Percentiles rank a stretch among this genome's conserved stretches.
These are phyloP conservation scores for Psilocybe cubensis DNA, from an alignment of 768 basidiomycete species.

Conservation along the genomic window DNA sequence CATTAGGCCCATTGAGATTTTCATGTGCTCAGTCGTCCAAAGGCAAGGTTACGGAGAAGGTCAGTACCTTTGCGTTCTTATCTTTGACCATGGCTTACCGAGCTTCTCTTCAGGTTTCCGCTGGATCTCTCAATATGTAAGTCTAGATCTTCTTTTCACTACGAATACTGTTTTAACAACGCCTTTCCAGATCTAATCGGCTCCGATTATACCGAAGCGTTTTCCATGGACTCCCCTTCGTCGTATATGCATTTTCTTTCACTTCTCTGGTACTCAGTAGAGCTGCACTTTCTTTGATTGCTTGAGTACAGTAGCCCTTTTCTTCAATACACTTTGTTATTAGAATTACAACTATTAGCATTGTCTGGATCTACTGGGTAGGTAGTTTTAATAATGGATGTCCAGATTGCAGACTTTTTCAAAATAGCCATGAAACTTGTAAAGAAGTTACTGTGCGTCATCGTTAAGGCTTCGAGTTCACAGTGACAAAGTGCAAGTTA, in stretches of 20 bases:
- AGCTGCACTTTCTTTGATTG: conserved; percentile 9
- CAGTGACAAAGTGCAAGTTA: not conserved
- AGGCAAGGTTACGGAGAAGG: conserved; percentile 99
- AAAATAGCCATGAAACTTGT: no score
- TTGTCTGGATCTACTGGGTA: conserved; percentile 1
- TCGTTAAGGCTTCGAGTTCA: no score
- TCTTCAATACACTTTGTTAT: conserved; percentile 16
- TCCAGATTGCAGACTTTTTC: not conserved
- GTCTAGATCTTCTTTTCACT: conserved; percentile 27
- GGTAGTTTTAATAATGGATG: not conserved
- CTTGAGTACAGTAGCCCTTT: conserved; percentile 9
- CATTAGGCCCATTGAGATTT: conserved; percentile 97
- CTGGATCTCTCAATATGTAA: conserved; percentile 96
- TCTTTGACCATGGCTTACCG: conserved; percentile 1
- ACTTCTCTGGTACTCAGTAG: conserved; percentile 6
- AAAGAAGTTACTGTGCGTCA: no score
- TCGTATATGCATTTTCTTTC: conserved; percentile 8
- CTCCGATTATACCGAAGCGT: conserved; percentile 5
- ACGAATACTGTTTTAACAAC: conserved; percentile 3
- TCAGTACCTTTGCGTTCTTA: conserved; percentile 27
- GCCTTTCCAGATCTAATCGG: conserved; percentile 38
- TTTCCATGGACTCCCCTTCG: not conserved
- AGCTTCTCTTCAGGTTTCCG: conserved; percentile 70
- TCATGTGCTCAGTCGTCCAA: conserved; percentile 99
- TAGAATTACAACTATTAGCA: conserved; percentile 1